Percentiles rank a stretch among this genome's conserved stretches.
These are phyloP conservation scores for Hortaea sp. DNA, from an alignment of 2,329 filamentous ascomycete species.

Conservation along the genomic window DNA sequence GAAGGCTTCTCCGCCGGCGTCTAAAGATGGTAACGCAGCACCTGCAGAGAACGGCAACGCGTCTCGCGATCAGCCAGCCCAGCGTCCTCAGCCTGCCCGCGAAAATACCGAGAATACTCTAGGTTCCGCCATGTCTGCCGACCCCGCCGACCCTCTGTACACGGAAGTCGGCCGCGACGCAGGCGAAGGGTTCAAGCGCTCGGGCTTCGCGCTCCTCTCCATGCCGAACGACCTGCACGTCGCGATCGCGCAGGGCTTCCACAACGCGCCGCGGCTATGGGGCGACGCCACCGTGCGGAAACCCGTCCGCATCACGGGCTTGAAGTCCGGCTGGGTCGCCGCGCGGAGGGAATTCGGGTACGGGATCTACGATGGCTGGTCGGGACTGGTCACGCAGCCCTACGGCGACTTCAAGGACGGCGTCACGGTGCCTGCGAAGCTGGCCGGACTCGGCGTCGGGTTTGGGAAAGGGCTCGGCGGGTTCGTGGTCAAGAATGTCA, in stretches of 20 bases:
- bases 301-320: constrained; percentile 63
- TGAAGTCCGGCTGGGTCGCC: constrained; percentile 63
- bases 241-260: constrained; percentile 73
- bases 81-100: constrained; percentile 10
- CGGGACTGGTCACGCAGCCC: constrained; percentile 72
- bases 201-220: constrained; percentile 65
- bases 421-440: constrained; percentile 16
- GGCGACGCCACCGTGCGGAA: constrained; percentile 72
- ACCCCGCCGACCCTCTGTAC: constrained; percentile 18
- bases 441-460: constrained; percentile 37
- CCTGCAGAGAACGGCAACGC: background rate
- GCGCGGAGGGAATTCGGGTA: constrained; percentile 53
- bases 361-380: constrained; percentile 71
- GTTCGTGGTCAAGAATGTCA: constrained; percentile 69
- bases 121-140: constrained; percentile 18
- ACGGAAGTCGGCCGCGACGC: constrained; percentile 46
- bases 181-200: constrained; percentile 57
- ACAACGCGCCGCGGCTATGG: constrained; percentile 76
- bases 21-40: constrained; percentile 1
- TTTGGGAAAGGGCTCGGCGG: constrained; percentile 78
- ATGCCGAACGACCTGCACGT: constrained; percentile 79
- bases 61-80: background rate
- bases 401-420: constrained; percentile 54
- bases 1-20: background rate
- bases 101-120: constrained; percentile 16